A percentile compares a stretch with the other conserved stretches of the same genome.
These are phyloP conservation scores for Botrytis paeoniae DNA, from an alignment of 2,329 filamentous ascomycete genomes.

Conservation along the genomic window DNA sequence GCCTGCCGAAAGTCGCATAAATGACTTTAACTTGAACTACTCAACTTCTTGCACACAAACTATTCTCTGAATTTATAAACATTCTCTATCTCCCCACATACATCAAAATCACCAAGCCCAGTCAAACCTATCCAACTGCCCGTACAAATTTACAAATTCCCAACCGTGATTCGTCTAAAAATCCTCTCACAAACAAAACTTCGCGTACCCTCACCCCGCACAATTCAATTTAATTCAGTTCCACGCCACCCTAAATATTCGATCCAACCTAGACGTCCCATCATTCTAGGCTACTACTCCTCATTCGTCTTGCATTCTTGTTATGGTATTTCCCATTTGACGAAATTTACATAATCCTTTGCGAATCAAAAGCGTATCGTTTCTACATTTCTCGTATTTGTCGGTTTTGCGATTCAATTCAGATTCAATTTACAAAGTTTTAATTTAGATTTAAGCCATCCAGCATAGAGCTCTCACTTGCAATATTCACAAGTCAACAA, in stretches of 20 bases:
- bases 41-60: too few relatives aligned
- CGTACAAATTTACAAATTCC: background rate
- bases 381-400: background rate
- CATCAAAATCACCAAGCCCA: background rate
- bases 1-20: too few relatives aligned
- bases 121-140: too few relatives aligned
- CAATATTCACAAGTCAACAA: rapidly evolving
- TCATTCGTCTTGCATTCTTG: background rate
- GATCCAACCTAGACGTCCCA: background rate
- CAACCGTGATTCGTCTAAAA: background rate
- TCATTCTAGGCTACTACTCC: background rate
- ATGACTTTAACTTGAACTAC: background rate
- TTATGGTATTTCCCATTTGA: background rate
- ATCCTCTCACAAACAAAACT: background rate
- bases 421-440: too few relatives aligned
- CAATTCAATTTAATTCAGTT: background rate
- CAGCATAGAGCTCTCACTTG: rapidly evolving
- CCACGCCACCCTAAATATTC: background rate
- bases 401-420: too few relatives aligned
- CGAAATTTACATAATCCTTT: background rate
- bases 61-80: too few relatives aligned
- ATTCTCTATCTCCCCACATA: too few relatives aligned
- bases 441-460: too few relatives aligned
- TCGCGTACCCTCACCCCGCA: background rate
- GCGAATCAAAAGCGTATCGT: background rate